Percentiles rank a stretch among this genome's conserved stretches.
phyloP scores from a whole-genome alignment of 345 rosid species.

The Aquilaria yunnanensis region DNA sequence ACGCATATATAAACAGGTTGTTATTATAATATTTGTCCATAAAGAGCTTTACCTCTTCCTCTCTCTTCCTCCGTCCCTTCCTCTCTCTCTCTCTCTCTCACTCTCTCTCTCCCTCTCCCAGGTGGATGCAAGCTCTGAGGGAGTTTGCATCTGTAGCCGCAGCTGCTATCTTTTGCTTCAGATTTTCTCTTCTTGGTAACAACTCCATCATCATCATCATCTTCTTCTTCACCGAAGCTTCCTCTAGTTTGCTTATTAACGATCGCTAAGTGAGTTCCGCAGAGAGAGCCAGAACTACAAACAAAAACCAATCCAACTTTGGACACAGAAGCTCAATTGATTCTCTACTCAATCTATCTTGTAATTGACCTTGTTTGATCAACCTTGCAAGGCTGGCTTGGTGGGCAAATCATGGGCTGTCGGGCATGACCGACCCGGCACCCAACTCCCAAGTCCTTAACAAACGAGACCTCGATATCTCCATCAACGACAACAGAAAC shows the following conservation, averaged over 20 bases:
- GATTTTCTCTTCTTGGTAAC: neutral
- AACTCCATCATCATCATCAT: constrained; percentile 6
- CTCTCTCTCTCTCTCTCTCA: neutral
- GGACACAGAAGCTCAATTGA: neutral
- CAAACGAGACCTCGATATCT: constrained; percentile 43
- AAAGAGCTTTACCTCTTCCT: constrained; percentile 9
- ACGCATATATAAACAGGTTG: too few species aligned
- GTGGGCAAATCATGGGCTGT: constrained; percentile 65
- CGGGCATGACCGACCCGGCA: constrained; percentile 39
- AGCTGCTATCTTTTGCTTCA: constrained; percentile 9
- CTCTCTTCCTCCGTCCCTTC: neutral
- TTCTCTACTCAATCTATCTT: constrained; percentile 8
- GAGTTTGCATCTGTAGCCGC: constrained; percentile 15
- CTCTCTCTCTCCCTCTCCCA: neutral
- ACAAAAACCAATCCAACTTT: constrained; percentile 3
- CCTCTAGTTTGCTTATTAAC: neutral
- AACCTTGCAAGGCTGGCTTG: constrained; percentile 44
- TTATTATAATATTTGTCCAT: constrained; percentile 3
- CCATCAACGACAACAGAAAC: constrained; percentile 21
- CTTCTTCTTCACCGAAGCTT: constrained; percentile 10
- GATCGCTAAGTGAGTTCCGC: too few species aligned
- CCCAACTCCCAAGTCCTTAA: constrained; percentile 29
- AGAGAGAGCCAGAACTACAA: constrained; percentile 1
- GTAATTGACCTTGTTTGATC: neutral
- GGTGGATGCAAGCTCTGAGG: constrained; percentile 15